phyloP scores from a whole-genome alignment of 306 rosid genomes.

The Acacia acuminata region DNA sequence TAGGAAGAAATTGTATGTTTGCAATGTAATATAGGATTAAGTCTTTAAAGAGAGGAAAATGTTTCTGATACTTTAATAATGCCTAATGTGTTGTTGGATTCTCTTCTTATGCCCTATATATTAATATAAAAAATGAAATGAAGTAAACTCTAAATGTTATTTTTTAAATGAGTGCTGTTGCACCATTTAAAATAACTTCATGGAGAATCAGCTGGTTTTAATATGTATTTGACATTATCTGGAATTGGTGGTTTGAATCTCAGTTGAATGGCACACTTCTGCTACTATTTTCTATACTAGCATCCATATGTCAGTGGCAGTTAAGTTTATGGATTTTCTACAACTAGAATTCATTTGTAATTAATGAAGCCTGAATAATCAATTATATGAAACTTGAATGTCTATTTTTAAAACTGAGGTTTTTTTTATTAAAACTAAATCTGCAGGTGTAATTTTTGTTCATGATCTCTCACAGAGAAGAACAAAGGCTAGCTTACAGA shows the following conservation, averaged over 20 bases:
- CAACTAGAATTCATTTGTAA: not conserved
- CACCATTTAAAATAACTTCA: slow-evolving; percentile 2
- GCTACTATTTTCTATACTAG: not conserved
- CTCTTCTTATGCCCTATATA: not conserved
- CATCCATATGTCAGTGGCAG: not conserved
- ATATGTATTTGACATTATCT: not conserved
- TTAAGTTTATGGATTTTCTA: not conserved
- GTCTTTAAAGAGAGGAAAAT: not conserved
- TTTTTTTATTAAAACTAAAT: slow-evolving; percentile 30
- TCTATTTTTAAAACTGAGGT: slow-evolving; percentile 2
- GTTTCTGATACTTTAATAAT: not conserved
- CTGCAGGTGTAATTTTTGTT: slow-evolving; percentile 76
- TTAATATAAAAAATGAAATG: not conserved
- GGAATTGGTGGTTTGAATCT: not conserved
- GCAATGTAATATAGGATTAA: slow-evolving; percentile 1
- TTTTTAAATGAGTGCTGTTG: not conserved
- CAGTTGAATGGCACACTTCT: not conserved
- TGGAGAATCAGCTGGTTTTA: not conserved
- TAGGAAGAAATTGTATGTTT: not conserved
- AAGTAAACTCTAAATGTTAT: not conserved
- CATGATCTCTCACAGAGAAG: slow-evolving; percentile 83
- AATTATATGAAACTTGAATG: not conserved
- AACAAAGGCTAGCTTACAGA: slow-evolving; percentile 74
- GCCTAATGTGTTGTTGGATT: not conserved
- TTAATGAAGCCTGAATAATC: not conserved